Percentiles rank a stretch among this genome's conserved stretches.
Conservation (phyloP, 768 basidiomycete genomes). For the Tephrocybe sp. region DNA sequence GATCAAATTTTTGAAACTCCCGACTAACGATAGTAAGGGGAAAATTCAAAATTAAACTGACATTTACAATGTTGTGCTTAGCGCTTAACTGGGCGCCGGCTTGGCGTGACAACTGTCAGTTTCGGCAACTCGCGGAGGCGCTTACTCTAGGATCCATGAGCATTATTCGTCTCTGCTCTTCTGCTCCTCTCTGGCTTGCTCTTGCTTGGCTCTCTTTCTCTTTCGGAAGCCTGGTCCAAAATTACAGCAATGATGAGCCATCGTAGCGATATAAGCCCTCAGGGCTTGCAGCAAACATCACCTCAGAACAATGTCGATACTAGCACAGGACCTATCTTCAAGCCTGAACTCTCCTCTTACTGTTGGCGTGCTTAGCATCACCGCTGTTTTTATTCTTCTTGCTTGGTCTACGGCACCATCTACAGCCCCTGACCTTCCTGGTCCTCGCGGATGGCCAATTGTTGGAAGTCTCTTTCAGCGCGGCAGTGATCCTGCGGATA, state of each 20-base stretch:
- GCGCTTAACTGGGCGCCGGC: too few relatives aligned
- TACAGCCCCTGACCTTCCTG: conserved; percentile 14
- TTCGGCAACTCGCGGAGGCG: too few relatives aligned
- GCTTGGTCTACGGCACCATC: conserved; percentile 9
- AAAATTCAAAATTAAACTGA: too few relatives aligned
- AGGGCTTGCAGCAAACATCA: not conserved
- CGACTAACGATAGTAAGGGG: too few relatives aligned
- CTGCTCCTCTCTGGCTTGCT: conserved; percentile 4
- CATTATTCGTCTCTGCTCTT: not conserved
- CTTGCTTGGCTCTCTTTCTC: not conserved
- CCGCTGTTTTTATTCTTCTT: not conserved
- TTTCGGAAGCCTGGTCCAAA: too few relatives aligned
- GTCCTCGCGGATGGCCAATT: conserved; percentile 17
- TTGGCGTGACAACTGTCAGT: too few relatives aligned
- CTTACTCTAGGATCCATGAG: not conserved
- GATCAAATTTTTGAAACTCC: too few relatives aligned
- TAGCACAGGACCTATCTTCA: not conserved
- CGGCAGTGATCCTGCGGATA: conserved; percentile 16
- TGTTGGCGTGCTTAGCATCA: not conserved
- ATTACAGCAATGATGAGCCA: not conserved
- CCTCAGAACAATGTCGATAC: not conserved
- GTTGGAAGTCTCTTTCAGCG: conserved; percentile 19
- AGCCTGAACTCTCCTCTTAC: not conserved
- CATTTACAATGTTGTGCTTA: too few relatives aligned
- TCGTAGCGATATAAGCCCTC: conserved; percentile 1